These are phyloP conservation scores for Delphinella strobiligena DNA, from an alignment of 2,329 filamentous ascomycete species.

Conservation along the genomic window DNA sequence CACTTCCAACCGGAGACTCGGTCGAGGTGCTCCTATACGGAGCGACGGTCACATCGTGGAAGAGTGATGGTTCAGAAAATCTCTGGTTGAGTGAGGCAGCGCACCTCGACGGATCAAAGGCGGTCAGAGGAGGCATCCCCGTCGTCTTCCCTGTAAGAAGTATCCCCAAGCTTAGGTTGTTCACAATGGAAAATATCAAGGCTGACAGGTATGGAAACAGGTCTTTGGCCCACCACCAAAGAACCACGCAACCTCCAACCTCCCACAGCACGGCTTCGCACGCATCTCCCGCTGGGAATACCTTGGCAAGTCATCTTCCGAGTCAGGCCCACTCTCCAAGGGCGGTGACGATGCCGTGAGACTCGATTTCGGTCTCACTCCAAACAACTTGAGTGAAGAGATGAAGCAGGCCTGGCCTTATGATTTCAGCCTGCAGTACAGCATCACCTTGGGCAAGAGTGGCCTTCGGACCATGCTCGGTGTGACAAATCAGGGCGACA, in stretches of 20 bases:
- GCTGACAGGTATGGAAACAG: slow-evolving; percentile 29
- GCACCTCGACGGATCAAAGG: slow-evolving; percentile 71
- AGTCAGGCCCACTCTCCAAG: slow-evolving; percentile 34
- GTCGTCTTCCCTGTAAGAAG: slow-evolving; percentile 74
- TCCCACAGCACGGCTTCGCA: slow-evolving; percentile 92
- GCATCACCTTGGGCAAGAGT: slow-evolving; percentile 67
- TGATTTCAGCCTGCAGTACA: slow-evolving; percentile 85
- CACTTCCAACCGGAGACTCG: slow-evolving; percentile 74
- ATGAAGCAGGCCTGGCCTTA: slow-evolving; percentile 67
- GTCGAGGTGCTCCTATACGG: slow-evolving; percentile 81
- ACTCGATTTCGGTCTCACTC: slow-evolving; percentile 87
- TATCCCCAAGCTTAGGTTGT: neutral
- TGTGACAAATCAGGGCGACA: slow-evolving; percentile 74
- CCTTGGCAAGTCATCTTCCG: slow-evolving; percentile 71
- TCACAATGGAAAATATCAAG: neutral
- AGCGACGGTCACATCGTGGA: slow-evolving; percentile 90
- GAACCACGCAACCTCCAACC: slow-evolving; percentile 62
- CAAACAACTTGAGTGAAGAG: slow-evolving; percentile 55
- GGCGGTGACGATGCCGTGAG: slow-evolving; percentile 60
- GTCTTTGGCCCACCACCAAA: slow-evolving; percentile 74
- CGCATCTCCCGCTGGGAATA: slow-evolving; percentile 88
- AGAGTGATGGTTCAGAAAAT: slow-evolving; percentile 66
- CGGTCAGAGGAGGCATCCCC: slow-evolving; percentile 83
- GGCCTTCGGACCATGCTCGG: slow-evolving; percentile 71
- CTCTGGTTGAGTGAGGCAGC: slow-evolving; percentile 75